Conservation (phyloP, 345 rosid genomes). For the Hibiscus mutabilis region DNA sequence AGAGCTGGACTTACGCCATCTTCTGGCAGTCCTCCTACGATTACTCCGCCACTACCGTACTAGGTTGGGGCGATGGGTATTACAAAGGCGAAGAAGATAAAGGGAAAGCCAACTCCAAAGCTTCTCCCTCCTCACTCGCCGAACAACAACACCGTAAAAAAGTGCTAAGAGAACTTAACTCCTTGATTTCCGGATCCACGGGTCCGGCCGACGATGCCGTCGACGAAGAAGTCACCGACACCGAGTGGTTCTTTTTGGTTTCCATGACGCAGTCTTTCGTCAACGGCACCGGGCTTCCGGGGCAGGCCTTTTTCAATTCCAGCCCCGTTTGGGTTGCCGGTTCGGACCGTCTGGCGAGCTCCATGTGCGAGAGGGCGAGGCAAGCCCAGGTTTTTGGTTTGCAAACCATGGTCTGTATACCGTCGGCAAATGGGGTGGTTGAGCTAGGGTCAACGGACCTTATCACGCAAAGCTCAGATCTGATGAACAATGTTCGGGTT, state of each 20-base stretch:
- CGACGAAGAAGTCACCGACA: conserved; percentile 88
- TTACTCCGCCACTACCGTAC: conserved; percentile 45
- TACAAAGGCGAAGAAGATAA: conserved; percentile 84
- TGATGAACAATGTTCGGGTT: conserved; percentile 56
- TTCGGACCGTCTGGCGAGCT: conserved; percentile 45
- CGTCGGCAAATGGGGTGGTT: conserved; percentile 70
- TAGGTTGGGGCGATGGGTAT: conserved; percentile 94
- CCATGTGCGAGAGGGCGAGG: conserved; percentile 63
- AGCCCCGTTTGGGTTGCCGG: conserved; percentile 66
- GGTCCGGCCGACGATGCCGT: conserved; percentile 47
- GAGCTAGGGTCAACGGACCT: conserved; percentile 80
- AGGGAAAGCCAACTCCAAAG: conserved; percentile 28
- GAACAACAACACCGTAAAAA: conserved; percentile 83
- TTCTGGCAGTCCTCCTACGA: conserved; percentile 91
- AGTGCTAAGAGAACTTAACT: conserved; percentile 77
- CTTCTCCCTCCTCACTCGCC: conserved; percentile 28
- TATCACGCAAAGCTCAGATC: conserved; percentile 65
- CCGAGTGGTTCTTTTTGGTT: conserved; percentile 96
- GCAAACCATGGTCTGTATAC: conserved; percentile 73
- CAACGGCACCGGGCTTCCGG: conserved; percentile 61
- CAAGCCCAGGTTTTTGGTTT: conserved; percentile 74
- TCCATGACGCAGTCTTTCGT: conserved; percentile 85
- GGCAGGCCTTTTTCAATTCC: conserved; percentile 54
- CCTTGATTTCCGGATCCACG: conserved; percentile 63
- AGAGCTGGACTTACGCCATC: conserved; percentile 88